Percentiles rank a stretch among this genome's conserved stretches.
phyloP scores from a whole-genome alignment of 2,329 filamentous ascomycete genomes.

The Xylaria sp. region DNA sequence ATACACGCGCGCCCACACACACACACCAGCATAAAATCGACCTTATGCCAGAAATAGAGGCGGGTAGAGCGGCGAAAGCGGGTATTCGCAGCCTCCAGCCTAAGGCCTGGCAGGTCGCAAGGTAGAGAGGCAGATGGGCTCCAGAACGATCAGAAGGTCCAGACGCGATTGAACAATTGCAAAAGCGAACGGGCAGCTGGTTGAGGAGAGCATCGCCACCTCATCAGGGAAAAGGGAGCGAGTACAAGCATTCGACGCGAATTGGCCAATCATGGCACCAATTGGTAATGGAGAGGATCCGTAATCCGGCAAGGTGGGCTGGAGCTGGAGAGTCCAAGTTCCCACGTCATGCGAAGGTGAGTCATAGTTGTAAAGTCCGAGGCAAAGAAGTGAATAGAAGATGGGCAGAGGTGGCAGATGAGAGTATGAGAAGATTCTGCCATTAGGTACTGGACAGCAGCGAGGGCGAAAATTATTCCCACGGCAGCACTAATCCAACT shows the following conservation, averaged over 20 bases:
- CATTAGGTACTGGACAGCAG: constrained; percentile 11
- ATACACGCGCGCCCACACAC: not conserved
- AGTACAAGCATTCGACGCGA: constrained; percentile 10
- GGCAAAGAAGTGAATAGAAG: constrained; percentile 12
- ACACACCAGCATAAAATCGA: not conserved
- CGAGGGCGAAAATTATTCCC: constrained; percentile 6
- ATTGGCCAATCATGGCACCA: constrained; percentile 31
- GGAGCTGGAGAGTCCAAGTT: constrained; percentile 9
- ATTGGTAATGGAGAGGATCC: constrained; percentile 5
- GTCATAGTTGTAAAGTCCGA: constrained; percentile 30
- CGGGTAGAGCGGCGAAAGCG: constrained; percentile 23
- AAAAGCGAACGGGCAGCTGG: not conserved
- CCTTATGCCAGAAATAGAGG: not conserved
- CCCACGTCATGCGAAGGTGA: constrained; percentile 22
- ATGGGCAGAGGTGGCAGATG: constrained; percentile 1
- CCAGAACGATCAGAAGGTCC: constrained; percentile 7
- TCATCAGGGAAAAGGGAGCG: constrained; percentile 3
- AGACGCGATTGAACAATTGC: constrained; percentile 22
- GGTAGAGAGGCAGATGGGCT: constrained; percentile 2
- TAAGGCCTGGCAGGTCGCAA: constrained; percentile 4
- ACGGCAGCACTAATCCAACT: constrained; percentile 1
- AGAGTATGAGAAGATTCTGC: constrained; percentile 7
- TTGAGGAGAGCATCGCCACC: constrained; percentile 11
- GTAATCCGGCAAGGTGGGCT: constrained; percentile 25
- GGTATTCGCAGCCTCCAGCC: not conserved